Percentiles rank a stretch among this genome's conserved stretches.
phyloP scores from a whole-genome alignment of 306 rosid species.

The Lagenaria siceraria region DNA sequence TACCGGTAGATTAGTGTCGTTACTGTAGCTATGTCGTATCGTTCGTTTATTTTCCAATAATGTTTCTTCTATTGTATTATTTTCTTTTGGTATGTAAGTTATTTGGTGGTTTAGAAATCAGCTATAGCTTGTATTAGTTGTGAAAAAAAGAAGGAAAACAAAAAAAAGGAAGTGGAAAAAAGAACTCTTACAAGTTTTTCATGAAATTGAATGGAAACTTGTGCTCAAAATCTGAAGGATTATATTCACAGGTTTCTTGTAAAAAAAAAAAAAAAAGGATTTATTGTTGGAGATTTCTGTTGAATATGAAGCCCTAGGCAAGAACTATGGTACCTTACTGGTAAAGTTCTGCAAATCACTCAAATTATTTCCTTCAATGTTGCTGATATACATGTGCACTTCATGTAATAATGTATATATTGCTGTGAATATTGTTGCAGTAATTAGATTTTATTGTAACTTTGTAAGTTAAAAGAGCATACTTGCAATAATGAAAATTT shows the following conservation, averaged over 20 bases:
- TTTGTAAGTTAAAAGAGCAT: too few relatives aligned
- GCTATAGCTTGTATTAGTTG: background rate
- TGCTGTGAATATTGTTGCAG: too few relatives aligned
- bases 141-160: background rate
- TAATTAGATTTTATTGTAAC: too few relatives aligned
- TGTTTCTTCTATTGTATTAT: background rate
- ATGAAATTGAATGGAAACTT: slow-evolving; percentile 4
- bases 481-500: too few relatives aligned
- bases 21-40: background rate
- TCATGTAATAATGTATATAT: too few relatives aligned
- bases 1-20: slow-evolving; percentile 36
- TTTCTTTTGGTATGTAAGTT: background rate
- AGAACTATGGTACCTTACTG: too few relatives aligned
- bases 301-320: background rate
- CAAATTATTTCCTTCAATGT: too few relatives aligned
- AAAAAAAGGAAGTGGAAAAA: background rate
- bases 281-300: background rate
- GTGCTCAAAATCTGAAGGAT: background rate
- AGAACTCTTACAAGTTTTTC: background rate
- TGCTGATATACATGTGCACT: too few relatives aligned
- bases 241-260: too few relatives aligned
- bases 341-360: too few relatives aligned
- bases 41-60: background rate
- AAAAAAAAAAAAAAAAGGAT: too few relatives aligned
- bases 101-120: background rate